Evolutionary conservation across 805 yeast species (phyloP), one percentile per base, ranked within the genome.

Genomic region (Candida pseudofarinosa): DNA sequence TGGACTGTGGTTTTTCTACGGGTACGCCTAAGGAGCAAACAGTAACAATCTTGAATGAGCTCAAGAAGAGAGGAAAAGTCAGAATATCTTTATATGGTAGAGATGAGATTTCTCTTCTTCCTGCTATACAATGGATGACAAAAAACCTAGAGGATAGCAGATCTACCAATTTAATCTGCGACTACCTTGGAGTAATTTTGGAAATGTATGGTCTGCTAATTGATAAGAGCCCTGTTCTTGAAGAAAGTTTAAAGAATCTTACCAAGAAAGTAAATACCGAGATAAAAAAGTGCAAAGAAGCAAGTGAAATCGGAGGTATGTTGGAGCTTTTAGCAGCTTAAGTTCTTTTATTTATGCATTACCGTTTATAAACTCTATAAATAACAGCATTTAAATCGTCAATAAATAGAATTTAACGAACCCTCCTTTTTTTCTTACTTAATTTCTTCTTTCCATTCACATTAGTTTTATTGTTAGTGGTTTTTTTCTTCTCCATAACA

Each of bases 261-360:
- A 72, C 74, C 52, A 76, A 76, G 57, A 80, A 79, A 54, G 73
- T 91, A 19, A 77, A 75, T 43, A 59, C 67, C 28, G 97, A 91
- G 64, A 79, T 89, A 18, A 76, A 74, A 43, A 82, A 85, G 56
- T 86, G 96, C 35, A 79, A 80, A 58, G 97, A 90, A 59, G 95
- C 97, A 4, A 85, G 84, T 60, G 83, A 81, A 59, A 80, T 93
- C 35, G 88, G 85, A 55, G 99, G 99, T 42, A 93, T 93, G 97
- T 70, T 93, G 54, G 95, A 88, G 63, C 65, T 93, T 52, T 72
- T 91, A 54, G 83, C 89, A 39, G 76, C 66, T 47, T 76, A 65
- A 41, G 40, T 51, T 42, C 36, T 23, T 8, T 40, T 35, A 40
- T 35, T 16, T 31, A 14, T 33, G 32, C 38, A 44, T 43, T 30